phyloP scores from a whole-genome alignment of 2,329 filamentous ascomycete species.

The Blastomyces gilchristii region DNA sequence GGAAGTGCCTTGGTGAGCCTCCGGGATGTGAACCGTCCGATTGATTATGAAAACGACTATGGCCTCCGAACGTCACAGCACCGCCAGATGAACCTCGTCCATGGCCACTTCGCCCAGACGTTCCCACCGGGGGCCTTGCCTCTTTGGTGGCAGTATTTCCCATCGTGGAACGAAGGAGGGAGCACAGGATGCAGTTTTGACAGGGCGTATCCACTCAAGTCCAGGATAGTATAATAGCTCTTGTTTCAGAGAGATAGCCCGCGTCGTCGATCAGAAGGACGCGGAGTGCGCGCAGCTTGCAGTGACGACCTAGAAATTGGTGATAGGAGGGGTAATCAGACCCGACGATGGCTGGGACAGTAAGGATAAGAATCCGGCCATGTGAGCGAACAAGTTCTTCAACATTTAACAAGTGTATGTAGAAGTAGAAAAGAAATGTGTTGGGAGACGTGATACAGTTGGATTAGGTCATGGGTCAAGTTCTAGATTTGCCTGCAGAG shows the following conservation, averaged over 20 bases:
- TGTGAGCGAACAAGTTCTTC: slow-evolving; percentile 19
- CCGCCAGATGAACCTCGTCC: slow-evolving; percentile 7
- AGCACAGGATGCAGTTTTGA: background rate
- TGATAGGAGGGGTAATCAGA: slow-evolving; percentile 14
- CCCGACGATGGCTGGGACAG: slow-evolving; percentile 1
- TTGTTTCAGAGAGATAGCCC: too few species aligned
- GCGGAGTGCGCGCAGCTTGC: background rate
- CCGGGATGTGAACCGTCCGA: slow-evolving; percentile 2
- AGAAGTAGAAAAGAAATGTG: slow-evolving; percentile 2
- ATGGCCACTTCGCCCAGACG: slow-evolving; percentile 11
- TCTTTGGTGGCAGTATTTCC: slow-evolving; percentile 41
- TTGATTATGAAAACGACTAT: slow-evolving; percentile 7
- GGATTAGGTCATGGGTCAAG: slow-evolving; percentile 5
- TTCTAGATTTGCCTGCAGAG: background rate
- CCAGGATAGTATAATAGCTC: background rate
- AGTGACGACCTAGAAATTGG: slow-evolving; percentile 5
- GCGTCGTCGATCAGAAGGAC: background rate
- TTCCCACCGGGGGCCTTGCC: slow-evolving; percentile 24
- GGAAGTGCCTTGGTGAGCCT: slow-evolving; percentile 21
- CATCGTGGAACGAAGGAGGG: slow-evolving; percentile 23
- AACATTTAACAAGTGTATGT: slow-evolving; percentile 7
- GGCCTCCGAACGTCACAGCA: slow-evolving; percentile 1
- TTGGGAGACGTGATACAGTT: slow-evolving; percentile 1
- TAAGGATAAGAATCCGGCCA: slow-evolving; percentile 20
- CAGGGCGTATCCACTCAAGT: background rate